Conservation (phyloP, 2,329 filamentous ascomycete species). For the Akanthomyces lecanii region DNA sequence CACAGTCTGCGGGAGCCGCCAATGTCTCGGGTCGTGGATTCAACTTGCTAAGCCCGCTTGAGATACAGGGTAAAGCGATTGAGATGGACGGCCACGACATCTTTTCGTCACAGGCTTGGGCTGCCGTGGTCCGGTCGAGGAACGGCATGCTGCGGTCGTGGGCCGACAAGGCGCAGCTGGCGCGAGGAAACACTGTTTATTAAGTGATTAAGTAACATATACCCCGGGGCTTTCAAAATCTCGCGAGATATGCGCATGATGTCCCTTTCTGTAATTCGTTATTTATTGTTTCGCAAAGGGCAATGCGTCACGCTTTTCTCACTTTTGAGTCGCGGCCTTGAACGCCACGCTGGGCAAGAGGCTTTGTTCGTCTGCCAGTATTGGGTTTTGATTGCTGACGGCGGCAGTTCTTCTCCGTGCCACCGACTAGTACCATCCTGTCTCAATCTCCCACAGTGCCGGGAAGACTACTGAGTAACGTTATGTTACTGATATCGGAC, state of each 20-base stretch:
- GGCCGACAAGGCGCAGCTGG: not conserved
- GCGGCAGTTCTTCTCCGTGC: too few relatives aligned
- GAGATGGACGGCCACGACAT: conserved; percentile 7
- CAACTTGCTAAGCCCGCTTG: not conserved
- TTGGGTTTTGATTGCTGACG: too few relatives aligned
- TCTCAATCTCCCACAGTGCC: too few relatives aligned
- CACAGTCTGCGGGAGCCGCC: not conserved
- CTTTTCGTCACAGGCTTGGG: conserved; percentile 1
- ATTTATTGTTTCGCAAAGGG: too few relatives aligned
- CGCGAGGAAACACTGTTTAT: not conserved
- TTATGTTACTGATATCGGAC: too few relatives aligned
- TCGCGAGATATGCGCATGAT: not conserved
- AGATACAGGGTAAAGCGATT: not conserved
- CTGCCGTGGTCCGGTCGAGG: not conserved
- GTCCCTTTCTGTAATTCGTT: not conserved
- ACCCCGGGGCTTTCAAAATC: not conserved
- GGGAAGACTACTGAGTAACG: too few relatives aligned
- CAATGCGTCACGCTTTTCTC: too few relatives aligned
- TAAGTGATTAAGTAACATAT: not conserved
- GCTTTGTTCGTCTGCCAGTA: too few relatives aligned
- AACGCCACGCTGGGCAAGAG: too few relatives aligned
- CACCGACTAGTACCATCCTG: too few relatives aligned
- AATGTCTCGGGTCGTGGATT: not conserved
- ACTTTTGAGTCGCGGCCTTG: too few relatives aligned
- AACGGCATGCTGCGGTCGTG: not conserved